phyloP scores from a whole-genome alignment of 179 eudicot species.

The Beta corolliflora region DNA sequence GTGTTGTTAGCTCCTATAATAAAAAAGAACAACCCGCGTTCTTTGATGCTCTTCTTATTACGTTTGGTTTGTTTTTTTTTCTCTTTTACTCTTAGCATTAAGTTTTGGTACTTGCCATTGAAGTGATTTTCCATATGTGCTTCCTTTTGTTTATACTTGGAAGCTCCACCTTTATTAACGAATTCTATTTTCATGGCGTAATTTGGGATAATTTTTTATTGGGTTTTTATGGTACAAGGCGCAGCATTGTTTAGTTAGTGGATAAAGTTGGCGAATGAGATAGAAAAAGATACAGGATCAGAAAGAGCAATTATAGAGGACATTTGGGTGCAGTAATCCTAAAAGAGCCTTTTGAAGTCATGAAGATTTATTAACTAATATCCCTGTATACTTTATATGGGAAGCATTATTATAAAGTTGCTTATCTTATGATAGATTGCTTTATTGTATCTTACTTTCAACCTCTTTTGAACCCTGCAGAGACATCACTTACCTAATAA shows the following conservation, averaged over 20 bases:
- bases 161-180: slow-evolving; percentile 6
- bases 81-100: slow-evolving; percentile 7
- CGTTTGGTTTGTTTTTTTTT: too few species aligned
- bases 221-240: slow-evolving; percentile 1
- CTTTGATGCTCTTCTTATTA: slow-evolving; percentile 6
- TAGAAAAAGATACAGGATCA: background rate
- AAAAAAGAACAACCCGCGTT: background rate
- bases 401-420: background rate
- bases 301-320: background rate
- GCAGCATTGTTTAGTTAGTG: background rate
- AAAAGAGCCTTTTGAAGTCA: background rate
- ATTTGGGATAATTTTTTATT: slow-evolving; percentile 3
- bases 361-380: background rate
- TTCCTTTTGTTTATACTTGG: slow-evolving; percentile 18
- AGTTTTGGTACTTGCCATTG: too few species aligned
- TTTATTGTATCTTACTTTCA: background rate
- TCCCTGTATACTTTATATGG: background rate
- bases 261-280: background rate
- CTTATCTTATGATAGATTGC: background rate
- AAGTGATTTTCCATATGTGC: background rate
- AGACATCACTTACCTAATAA: background rate
- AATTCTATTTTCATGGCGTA: background rate
- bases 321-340: background rate
- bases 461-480: background rate
- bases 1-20: slow-evolving; percentile 4